A percentile compares a stretch with the other conserved stretches of the same genome.
These are phyloP conservation scores for Balamuthia mandrillaris DNA, from an alignment of 208 protist genomes.

Conservation along the genomic window DNA sequence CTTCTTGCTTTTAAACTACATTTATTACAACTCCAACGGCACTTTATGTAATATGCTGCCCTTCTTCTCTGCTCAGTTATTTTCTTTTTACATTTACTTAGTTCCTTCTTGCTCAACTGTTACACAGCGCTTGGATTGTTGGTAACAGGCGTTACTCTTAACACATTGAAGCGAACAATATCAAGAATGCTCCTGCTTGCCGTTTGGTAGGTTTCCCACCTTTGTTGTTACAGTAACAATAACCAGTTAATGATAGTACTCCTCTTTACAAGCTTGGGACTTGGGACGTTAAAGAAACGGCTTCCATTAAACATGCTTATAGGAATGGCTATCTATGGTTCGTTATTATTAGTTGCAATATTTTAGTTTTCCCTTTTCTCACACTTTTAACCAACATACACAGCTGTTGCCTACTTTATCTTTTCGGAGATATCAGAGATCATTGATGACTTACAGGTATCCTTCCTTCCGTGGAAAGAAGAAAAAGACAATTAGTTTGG, in stretches of 20 bases:
- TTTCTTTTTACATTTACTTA: not conserved
- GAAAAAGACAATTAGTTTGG: too few relatives aligned
- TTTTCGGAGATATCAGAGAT: conserved; percentile 16
- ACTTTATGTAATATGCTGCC: not conserved
- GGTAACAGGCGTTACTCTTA: not conserved
- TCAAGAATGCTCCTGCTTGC: not conserved
- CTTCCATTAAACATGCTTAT: not conserved
- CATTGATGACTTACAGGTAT: not conserved
- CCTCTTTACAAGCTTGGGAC: not conserved
- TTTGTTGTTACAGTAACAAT: not conserved
- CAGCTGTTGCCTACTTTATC: not conserved
- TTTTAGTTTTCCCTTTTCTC: not conserved
- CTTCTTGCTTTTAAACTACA: not conserved
- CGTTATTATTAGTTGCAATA: not conserved
- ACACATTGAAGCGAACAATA: not conserved
- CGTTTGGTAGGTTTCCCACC: not conserved
- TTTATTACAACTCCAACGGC: not conserved
- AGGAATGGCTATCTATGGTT: conserved; percentile 5
- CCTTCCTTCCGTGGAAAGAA: too few relatives aligned
- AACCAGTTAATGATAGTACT: not conserved
- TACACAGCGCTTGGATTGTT: not conserved
- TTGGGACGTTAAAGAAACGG: not conserved
- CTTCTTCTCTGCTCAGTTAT: not conserved
- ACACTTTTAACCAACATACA: not conserved
- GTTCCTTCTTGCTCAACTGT: not conserved